Evolutionary conservation across 2,329 filamentous ascomycete species (phyloP).

Genomic region (Dothideomycetes sp.): DNA sequence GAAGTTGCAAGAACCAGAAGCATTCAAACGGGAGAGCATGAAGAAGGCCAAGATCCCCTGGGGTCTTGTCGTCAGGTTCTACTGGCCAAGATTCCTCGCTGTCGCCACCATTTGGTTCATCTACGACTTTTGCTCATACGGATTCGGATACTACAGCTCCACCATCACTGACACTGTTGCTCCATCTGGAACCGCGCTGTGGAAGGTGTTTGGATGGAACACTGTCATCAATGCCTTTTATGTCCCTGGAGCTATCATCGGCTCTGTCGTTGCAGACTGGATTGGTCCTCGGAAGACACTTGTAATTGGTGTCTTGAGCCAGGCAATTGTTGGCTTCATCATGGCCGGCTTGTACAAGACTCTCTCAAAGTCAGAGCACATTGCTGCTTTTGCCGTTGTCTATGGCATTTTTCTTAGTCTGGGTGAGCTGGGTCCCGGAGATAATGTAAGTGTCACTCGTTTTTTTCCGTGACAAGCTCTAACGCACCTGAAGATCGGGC

Average conservation of each 20-base stretch:
- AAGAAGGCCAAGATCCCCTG: constrained; percentile 35
- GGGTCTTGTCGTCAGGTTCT: constrained; percentile 45
- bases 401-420: constrained; percentile 65
- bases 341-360: constrained; percentile 68
- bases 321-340: constrained; percentile 69
- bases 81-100: constrained; percentile 55
- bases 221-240: constrained; percentile 79
- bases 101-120: constrained; percentile 72
- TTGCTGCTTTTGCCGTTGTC: constrained; percentile 62
- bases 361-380: constrained; percentile 51
- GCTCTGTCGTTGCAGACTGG: constrained; percentile 63
- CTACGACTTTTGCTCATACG: constrained; percentile 62
- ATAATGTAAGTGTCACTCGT: no score
- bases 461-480: constrained; percentile 73
- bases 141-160: constrained; percentile 72
- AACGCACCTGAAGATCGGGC: constrained; percentile 81
- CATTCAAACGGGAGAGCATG: constrained; percentile 63
- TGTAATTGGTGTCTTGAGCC: constrained; percentile 54
- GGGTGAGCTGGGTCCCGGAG: constrained; percentile 66
- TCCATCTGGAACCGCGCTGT: constrained; percentile 47
- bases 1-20: constrained; percentile 63
- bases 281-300: constrained; percentile 66
- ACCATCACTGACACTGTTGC: constrained; percentile 50
- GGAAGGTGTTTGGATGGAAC: constrained; percentile 74
- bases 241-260: constrained; percentile 64